phyloP scores from a whole-genome alignment of 768 basidiomycete species.

The Scleroderma citrinum region DNA sequence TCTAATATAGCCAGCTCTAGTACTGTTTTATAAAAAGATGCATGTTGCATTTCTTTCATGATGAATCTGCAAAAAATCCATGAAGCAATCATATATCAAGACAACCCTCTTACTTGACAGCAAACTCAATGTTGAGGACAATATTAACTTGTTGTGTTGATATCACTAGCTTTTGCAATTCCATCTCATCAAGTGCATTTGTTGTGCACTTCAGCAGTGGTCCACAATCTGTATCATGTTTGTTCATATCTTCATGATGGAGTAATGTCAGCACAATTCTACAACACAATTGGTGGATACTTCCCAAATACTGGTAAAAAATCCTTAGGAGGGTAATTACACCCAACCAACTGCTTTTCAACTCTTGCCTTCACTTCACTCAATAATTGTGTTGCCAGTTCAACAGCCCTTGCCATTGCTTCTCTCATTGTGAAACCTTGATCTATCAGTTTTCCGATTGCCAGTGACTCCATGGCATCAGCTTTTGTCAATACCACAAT shows the following conservation, averaged over 20 bases:
- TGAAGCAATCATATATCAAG: too few species aligned
- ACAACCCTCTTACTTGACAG: background rate
- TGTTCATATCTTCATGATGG: background rate
- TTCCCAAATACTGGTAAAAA: background rate
- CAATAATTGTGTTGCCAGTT: conserved; percentile 9
- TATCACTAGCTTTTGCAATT: background rate
- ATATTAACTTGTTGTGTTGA: background rate
- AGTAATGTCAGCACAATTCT: too few species aligned
- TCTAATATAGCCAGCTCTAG: too few species aligned
- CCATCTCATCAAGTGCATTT: background rate
- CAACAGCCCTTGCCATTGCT: conserved; percentile 10
- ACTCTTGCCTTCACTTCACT: too few species aligned
- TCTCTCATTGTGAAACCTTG: conserved; percentile 7
- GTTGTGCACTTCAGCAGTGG: background rate
- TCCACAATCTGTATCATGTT: background rate
- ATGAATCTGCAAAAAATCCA: too few species aligned
- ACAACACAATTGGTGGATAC: background rate
- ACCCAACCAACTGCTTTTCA: background rate
- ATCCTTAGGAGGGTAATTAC: background rate
- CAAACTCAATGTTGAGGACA: background rate
- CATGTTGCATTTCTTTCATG: too few species aligned
- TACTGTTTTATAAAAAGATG: too few species aligned
- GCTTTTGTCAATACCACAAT: conserved; percentile 35
- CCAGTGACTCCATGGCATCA: too few species aligned
- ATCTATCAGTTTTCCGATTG: conserved; percentile 9